Evolutionary conservation across 345 rosid species (phyloP).

Genomic region (Ailanthus altissimus): DNA sequence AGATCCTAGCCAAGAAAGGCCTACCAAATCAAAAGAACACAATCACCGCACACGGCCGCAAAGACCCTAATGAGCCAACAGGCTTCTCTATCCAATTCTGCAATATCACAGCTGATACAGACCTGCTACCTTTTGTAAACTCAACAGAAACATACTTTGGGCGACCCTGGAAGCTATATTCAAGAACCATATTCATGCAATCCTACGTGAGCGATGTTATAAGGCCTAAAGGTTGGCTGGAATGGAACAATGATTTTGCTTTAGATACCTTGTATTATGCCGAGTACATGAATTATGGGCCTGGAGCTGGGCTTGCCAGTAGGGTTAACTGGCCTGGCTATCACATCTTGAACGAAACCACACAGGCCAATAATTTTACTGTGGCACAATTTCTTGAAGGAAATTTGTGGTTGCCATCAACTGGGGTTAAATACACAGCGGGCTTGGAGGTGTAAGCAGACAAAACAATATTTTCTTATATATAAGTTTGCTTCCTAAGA

Average conservation of each 20-base stretch:
- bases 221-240: constrained; percentile 77
- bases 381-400: constrained; percentile 68
- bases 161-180: constrained; percentile 82
- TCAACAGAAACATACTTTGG: constrained; percentile 67
- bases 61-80: constrained; percentile 57
- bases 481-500: background rate
- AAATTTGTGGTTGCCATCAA: constrained; percentile 65
- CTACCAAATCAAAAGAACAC: constrained; percentile 70
- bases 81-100: constrained; percentile 91
- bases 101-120: constrained; percentile 67
- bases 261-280: constrained; percentile 65
- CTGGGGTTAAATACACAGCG: constrained; percentile 51
- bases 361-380: constrained; percentile 62
- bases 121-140: constrained; percentile 45
- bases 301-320: constrained; percentile 44
- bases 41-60: constrained; percentile 87
- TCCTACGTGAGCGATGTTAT: constrained; percentile 53
- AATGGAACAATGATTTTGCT: constrained; percentile 62
- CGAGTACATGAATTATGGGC: constrained; percentile 72
- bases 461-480: background rate
- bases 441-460: constrained; percentile 29
- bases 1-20: constrained; percentile 61
- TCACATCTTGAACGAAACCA: constrained; percentile 43
- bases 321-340: constrained; percentile 86
- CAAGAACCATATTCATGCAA: constrained; percentile 79